A percentile compares a stretch with the other conserved stretches of the same genome.
These are phyloP conservation scores for Lactarius evosmus DNA, from an alignment of 768 basidiomycete species.

Conservation along the genomic window DNA sequence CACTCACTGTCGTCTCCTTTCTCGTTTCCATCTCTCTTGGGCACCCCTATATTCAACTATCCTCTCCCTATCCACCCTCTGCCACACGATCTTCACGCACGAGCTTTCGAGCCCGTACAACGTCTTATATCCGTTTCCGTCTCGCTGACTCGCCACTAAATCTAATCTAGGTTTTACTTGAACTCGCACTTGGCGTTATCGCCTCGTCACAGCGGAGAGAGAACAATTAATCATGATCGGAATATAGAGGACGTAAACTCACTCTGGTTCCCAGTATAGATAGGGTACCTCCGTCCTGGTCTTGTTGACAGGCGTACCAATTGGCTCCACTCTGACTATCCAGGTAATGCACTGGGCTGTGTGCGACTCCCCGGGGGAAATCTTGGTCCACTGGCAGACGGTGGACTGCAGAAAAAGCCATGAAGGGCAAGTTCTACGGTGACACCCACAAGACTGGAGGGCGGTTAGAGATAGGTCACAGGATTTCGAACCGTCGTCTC, in stretches of 20 bases:
- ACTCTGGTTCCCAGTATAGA: constrained; percentile 12
- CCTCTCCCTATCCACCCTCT: too few species aligned
- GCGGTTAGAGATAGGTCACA: background rate
- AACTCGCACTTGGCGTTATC: constrained; percentile 29
- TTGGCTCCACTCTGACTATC: background rate
- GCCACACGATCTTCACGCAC: too few species aligned
- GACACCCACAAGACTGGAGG: constrained; percentile 16
- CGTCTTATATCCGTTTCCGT: too few species aligned
- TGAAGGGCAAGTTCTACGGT: constrained; percentile 32
- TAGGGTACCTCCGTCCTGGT: constrained; percentile 21
- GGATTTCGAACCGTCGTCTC: background rate
- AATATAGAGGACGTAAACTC: constrained; percentile 36
- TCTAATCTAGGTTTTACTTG: too few species aligned
- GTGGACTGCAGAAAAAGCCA: constrained; percentile 22
- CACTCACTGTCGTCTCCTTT: too few species aligned
- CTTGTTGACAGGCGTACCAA: constrained; percentile 12
- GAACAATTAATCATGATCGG: background rate
- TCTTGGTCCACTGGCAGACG: constrained; percentile 11
- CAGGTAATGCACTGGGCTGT: background rate
- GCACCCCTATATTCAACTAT: too few species aligned
- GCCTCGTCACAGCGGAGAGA: constrained; percentile 5
- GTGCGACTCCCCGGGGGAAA: background rate
- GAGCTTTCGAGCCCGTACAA: too few species aligned
- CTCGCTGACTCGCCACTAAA: too few species aligned
- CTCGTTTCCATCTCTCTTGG: too few species aligned